phyloP scores from a whole-genome alignment of 306 rosid species.

The Vigna nakashimae region DNA sequence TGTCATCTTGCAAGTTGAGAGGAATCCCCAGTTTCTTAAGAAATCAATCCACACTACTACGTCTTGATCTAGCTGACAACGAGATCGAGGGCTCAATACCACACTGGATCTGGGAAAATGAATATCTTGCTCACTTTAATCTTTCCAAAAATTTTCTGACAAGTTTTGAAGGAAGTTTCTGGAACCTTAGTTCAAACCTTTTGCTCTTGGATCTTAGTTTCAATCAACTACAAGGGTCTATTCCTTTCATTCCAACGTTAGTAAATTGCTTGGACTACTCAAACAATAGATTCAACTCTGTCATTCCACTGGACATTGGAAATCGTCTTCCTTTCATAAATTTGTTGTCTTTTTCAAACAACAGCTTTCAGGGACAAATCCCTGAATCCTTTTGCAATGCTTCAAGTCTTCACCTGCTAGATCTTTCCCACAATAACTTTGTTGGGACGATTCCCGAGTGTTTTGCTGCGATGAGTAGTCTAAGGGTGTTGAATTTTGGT shows the following conservation, averaged over 20 bases:
- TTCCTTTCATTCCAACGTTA: not conserved
- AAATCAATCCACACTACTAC: not conserved
- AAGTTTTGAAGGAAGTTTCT: not conserved
- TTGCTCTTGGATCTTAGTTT: not conserved
- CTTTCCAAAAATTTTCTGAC: conserved; percentile 25
- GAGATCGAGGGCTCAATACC: conserved; percentile 39
- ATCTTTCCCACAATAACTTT: conserved; percentile 49
- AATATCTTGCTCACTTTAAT: not conserved
- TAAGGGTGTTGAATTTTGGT: conserved; percentile 35
- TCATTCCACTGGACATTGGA: conserved; percentile 36
- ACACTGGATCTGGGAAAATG: conserved; percentile 22
- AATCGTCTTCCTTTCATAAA: not conserved
- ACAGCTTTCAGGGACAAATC: conserved; percentile 30
- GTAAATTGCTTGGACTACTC: conserved; percentile 35
- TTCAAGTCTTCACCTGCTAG: conserved; percentile 34
- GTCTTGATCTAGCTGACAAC: conserved; percentile 52
- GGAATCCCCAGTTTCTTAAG: conserved; percentile 49
- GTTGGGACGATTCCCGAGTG: conserved; percentile 47
- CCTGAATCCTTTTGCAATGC: conserved; percentile 47
- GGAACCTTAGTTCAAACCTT: not conserved
- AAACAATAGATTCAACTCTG: conserved; percentile 26
- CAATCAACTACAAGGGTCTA: conserved; percentile 17
- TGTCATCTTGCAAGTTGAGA: conserved; percentile 50
- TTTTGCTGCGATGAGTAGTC: not conserved
- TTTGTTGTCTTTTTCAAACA: conserved; percentile 41